Conservation (phyloP, 345 rosid genomes). For the Dipteronia sinensis region DNA sequence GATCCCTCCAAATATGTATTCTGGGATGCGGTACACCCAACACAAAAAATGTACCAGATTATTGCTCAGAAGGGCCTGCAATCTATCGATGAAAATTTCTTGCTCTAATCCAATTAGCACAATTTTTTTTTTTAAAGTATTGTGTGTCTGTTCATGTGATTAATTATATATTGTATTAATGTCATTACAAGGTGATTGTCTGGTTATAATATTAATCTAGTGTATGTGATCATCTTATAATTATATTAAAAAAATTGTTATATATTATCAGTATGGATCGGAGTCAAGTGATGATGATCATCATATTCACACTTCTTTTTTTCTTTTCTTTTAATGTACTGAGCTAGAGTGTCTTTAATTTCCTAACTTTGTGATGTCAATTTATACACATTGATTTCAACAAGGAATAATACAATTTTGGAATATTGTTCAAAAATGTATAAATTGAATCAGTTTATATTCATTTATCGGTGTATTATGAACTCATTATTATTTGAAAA, state of each 20-base stretch:
- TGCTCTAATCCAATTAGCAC: conserved; percentile 4
- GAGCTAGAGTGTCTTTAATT: background rate
- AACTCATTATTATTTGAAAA: too few species aligned
- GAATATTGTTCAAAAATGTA: too few species aligned
- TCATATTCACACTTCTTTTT: background rate
- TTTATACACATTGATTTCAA: background rate
- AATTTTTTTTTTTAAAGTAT: too few species aligned
- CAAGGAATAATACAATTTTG: too few species aligned
- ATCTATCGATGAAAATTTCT: conserved; percentile 27
- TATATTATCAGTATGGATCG: too few species aligned
- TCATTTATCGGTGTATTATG: too few species aligned
- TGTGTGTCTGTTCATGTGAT: background rate
- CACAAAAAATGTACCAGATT: conserved; percentile 71
- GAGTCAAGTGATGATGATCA: background rate
- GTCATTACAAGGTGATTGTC: background rate
- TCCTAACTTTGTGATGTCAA: background rate
- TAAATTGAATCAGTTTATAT: too few species aligned
- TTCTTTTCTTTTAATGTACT: background rate
- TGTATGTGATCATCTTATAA: background rate
- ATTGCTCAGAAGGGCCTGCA: conserved; percentile 51
- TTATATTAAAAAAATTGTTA: too few species aligned
- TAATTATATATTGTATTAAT: too few species aligned
- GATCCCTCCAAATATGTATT: conserved; percentile 65
- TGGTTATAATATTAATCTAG: background rate
- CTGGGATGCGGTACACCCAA: conserved; percentile 92